Base-by-base conservation (phyloP, 306 rosid genomes). In the Hippophae tibetana region DNA sequence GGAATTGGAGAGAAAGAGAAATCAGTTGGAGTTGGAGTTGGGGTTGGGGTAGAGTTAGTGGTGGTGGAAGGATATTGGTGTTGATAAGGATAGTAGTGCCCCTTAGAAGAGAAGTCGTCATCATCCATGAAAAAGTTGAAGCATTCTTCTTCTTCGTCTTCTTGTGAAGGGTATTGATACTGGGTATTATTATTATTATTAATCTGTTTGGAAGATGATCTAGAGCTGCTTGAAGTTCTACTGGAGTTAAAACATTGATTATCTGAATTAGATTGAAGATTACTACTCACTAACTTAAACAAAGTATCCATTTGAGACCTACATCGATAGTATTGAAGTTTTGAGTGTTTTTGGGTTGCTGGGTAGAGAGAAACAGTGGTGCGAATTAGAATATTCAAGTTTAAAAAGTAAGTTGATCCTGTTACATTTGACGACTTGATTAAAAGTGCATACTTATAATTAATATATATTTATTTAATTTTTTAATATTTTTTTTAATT, bases 61-160 rank as follows among this genome's bases (percentile, higher is more conserved):
- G 65, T 70, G 53, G 86, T 50, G 50, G 74, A 31, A 31, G 38
- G 43, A 3, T 55, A 65, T 9, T 56, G 84, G 26, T 54, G 83
- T 7, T 59, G 69, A 69, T 77, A 70, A 5, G 81, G 86, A 61
- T 77, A 71, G 60, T 75, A 70, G 80, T 85, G 87, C 62, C 67
- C 85, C 43, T 96, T 85, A 72, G 98, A 81, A 70, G 92, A 85
- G 42, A 85, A 71, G 79, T 87, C 95, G 79, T 85, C 95, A 62
- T 92, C 96, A 86, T 87, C 98, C 98, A 87, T 92, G 93, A 83
- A 87, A 79, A 83, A 71, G 83, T 79, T 79, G 95, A 87, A 87
- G 96, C 98, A 92, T 18, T 18, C 23, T 31, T 2, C 38, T 92
- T 87, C 96, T 87, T 90, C 81, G 61, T 77, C 80, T 63, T 77